phyloP scores from a whole-genome alignment of 805 yeast genomes.

The Starmerella kuoi region DNA sequence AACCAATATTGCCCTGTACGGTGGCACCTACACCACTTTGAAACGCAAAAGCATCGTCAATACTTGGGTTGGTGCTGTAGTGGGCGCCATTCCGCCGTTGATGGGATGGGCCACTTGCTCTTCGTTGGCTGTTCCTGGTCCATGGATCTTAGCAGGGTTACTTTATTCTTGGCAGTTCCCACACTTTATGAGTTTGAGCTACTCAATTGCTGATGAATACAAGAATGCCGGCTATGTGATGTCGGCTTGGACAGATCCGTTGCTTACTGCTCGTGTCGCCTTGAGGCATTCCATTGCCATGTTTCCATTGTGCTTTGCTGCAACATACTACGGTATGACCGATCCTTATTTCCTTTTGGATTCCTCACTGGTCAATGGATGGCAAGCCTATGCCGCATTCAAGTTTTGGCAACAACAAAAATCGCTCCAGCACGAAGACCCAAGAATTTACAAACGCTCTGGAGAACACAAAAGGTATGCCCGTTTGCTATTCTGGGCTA shows the following conservation, averaged over 20 bases:
- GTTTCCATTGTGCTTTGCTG: constrained; percentile 85
- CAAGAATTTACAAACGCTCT: constrained; percentile 10
- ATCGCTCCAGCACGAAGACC: constrained; percentile 29
- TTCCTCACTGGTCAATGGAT: constrained; percentile 67
- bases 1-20: constrained; percentile 65
- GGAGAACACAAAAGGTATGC: constrained; percentile 50
- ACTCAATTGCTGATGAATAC: constrained; percentile 77
- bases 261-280: constrained; percentile 84
- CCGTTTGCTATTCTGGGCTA: constrained; percentile 79
- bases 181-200: constrained; percentile 86
- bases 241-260: constrained; percentile 90
- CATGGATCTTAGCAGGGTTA: constrained; percentile 85
- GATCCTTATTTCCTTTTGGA: constrained; percentile 75
- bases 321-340: constrained; percentile 66
- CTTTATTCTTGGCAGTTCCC: constrained; percentile 98
- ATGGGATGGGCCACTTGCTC: constrained; percentile 97
- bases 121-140: constrained; percentile 65
- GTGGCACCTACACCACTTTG: constrained; percentile 84
- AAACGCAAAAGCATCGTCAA: constrained; percentile 75
- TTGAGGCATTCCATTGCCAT: constrained; percentile 78
- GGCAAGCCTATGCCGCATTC: constrained; percentile 71
- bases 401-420: constrained; percentile 76
- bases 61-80: constrained; percentile 99
- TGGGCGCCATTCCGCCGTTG: constrained; percentile 94
- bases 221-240: constrained; percentile 91